A percentile compares a stretch with the other conserved stretches of the same genome.
phyloP scores from a whole-genome alignment of 345 rosid genomes.

The Heritiera fomes region DNA sequence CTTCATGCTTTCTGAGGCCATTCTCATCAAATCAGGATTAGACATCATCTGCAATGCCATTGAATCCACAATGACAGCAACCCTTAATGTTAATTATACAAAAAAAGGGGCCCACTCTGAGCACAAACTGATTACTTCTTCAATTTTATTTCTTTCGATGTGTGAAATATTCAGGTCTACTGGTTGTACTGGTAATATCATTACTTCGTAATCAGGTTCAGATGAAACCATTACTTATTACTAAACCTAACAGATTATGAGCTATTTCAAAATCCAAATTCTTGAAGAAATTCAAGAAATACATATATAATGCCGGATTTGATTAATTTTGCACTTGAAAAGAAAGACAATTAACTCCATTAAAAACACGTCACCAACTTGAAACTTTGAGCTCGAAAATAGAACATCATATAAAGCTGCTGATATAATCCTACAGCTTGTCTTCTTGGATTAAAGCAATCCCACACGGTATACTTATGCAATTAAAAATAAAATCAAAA shows the following conservation, averaged over 20 bases:
- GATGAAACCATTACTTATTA: neutral
- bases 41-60: slow-evolving; percentile 75
- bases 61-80: slow-evolving; percentile 4
- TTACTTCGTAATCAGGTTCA: neutral
- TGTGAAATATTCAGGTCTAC: neutral
- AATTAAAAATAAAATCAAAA: slow-evolving; percentile 1
- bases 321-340: neutral
- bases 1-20: slow-evolving; percentile 95
- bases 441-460: too few relatives aligned
- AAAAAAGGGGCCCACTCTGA: neutral
- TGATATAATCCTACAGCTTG: neutral
- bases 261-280: neutral
- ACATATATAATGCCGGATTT: neutral
- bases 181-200: neutral
- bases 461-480: neutral
- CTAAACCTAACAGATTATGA: neutral
- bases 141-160: slow-evolving; percentile 1
- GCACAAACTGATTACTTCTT: slow-evolving; percentile 4
- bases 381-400: neutral
- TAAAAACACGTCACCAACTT: neutral
- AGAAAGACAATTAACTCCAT: neutral
- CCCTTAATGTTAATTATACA: neutral
- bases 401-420: neutral
- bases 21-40: slow-evolving; percentile 91
- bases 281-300: neutral